Evolutionary conservation across 2,329 filamentous ascomycete genomes (phyloP).

Genomic region (Colletotrichum falcatum): DNA sequence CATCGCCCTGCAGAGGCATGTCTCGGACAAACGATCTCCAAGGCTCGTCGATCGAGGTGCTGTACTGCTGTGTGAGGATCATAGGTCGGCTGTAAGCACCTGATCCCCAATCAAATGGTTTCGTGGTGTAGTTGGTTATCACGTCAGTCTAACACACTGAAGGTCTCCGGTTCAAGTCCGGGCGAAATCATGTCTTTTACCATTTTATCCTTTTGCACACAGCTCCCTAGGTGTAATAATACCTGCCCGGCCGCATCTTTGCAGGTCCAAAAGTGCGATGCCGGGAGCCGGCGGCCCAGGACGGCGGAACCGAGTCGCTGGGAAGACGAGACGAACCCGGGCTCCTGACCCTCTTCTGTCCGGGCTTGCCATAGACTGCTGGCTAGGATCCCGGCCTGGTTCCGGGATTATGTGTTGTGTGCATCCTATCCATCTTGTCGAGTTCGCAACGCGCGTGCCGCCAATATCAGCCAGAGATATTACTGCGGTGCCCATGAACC

Average conservation of each 20-base stretch:
- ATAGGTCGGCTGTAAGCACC: no score
- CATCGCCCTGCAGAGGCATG: no score
- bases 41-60: no score
- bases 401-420: no score
- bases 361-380: no score
- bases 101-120: no score
- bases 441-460: background rate
- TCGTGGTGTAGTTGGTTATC: constrained; percentile 59
- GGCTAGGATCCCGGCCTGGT: no score
- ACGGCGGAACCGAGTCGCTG: background rate
- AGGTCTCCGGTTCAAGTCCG: constrained; percentile 41
- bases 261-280: background rate
- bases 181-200: constrained; percentile 29
- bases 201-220: no score
- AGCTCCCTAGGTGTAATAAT: no score
- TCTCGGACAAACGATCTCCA: no score
- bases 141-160: constrained; percentile 59
- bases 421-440: no score
- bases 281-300: background rate
- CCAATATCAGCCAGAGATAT: background rate
- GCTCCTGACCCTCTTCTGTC: background rate
- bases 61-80: no score
- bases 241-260: background rate
- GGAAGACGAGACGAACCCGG: background rate
- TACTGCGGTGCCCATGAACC: background rate